Conservation (phyloP, 768 basidiomycete species). For the Xerocomus brunneocitrinus region DNA sequence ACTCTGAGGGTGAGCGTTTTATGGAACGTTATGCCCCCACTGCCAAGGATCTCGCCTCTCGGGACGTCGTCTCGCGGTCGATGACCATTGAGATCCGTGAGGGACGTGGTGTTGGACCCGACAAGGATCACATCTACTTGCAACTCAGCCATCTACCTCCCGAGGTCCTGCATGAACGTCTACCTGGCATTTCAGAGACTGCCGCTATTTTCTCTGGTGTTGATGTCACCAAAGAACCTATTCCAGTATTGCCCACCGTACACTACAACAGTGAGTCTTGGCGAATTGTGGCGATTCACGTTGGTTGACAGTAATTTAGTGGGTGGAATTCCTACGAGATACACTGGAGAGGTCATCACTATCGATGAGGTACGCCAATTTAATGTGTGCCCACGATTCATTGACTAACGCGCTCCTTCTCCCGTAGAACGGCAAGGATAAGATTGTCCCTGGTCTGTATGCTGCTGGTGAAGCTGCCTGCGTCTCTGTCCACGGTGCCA, state of each 20-base stretch:
- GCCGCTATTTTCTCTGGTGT: conserved; percentile 98
- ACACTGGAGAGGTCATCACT: conserved; percentile 96
- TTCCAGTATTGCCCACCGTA: conserved; percentile 96
- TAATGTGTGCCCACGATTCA: not conserved
- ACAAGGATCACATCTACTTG: conserved; percentile 95
- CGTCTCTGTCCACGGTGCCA: conserved; percentile 98
- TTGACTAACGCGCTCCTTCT: not conserved
- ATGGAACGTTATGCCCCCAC: conserved; percentile 99
- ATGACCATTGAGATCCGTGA: conserved; percentile 99
- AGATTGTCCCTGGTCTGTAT: conserved; percentile 93
- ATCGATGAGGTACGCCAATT: conserved; percentile 51
- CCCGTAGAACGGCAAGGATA: conserved; percentile 74
- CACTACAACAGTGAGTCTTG: conserved; percentile 90
- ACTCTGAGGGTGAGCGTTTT: conserved; percentile 98
- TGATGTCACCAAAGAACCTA: conserved; percentile 99
- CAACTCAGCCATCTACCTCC: conserved; percentile 97
- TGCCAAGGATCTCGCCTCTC: conserved; percentile 98
- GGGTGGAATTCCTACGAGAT: conserved; percentile 99
- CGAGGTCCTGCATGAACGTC: conserved; percentile 91
- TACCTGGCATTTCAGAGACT: conserved; percentile 99
- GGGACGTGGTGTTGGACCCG: conserved; percentile 97
- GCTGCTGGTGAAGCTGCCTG: conserved; percentile 99
- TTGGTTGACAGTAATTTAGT: conserved; percentile 43
- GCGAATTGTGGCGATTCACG: not conserved
- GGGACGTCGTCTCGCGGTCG: conserved; percentile 97